Evolutionary conservation across 306 rosid species (phyloP).

Genomic region (Medicago lupulina): DNA sequence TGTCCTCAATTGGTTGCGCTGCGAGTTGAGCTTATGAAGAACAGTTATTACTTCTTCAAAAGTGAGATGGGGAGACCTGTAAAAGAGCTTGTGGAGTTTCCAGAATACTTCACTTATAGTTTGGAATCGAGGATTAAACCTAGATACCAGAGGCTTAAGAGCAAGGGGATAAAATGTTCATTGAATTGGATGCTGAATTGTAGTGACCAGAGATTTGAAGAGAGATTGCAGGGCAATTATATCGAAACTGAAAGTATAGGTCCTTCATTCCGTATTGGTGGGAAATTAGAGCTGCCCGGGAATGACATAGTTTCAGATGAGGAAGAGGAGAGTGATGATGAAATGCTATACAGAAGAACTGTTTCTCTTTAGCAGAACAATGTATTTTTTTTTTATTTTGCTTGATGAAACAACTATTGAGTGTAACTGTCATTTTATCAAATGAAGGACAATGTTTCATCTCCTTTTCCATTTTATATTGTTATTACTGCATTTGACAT

Average conservation of each 20-base stretch:
- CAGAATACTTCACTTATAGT: conserved; percentile 92
- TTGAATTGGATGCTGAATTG: conserved; percentile 91
- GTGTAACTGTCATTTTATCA: too few relatives aligned
- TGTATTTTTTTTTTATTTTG: conserved; percentile 13
- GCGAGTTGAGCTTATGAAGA: conserved; percentile 86
- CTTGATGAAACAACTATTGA: conserved; percentile 28
- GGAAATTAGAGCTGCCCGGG: conserved; percentile 81
- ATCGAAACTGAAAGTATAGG: conserved; percentile 80
- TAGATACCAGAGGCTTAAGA: conserved; percentile 70
- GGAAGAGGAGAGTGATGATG: conserved; percentile 82
- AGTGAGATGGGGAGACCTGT: conserved; percentile 85
- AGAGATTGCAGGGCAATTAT: conserved; percentile 83
- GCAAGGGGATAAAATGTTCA: conserved; percentile 77
- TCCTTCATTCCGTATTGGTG: conserved; percentile 82
- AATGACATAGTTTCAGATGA: conserved; percentile 74
- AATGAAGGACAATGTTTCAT: not conserved
- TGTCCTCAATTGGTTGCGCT: conserved; percentile 80
- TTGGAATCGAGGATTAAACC: conserved; percentile 93
- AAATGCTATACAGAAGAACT: conserved; percentile 73
- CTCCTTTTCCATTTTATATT: not conserved
- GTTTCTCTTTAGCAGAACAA: conserved; percentile 60
- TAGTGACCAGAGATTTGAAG: conserved; percentile 94
- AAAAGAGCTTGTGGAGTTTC: conserved; percentile 83
- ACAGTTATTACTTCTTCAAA: conserved; percentile 81
- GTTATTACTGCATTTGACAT: too few relatives aligned